Conservation (phyloP, 1,284 basidiomycete genomes). For the Apiotrichum mycotoxinovorans region DNA sequence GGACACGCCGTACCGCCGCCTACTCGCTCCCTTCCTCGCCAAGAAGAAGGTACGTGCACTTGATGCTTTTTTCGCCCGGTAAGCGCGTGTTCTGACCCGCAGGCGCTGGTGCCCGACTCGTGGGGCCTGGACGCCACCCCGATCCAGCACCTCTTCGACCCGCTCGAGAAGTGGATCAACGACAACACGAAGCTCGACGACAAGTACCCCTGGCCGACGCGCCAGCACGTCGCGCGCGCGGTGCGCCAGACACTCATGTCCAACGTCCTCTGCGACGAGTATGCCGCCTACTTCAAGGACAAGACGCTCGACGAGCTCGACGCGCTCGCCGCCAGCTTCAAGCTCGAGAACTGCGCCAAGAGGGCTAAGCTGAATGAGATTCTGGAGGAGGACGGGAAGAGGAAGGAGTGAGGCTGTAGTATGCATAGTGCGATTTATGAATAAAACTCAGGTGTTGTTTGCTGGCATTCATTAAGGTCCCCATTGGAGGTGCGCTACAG, state of each 20-base stretch:
- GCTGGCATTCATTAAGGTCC: too few relatives aligned
- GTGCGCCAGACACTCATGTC: conserved; percentile 62
- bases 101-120: conserved; percentile 61
- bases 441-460: too few relatives aligned
- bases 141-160: conserved; percentile 59
- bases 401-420: background rate
- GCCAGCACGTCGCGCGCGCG: conserved; percentile 53
- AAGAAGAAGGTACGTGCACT: conserved; percentile 57
- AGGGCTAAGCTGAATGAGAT: conserved; percentile 45
- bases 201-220: conserved; percentile 43
- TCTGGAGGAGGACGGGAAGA: conserved; percentile 34
- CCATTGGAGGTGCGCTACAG: too few relatives aligned
- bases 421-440: too few relatives aligned
- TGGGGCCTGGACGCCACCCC: conserved; percentile 56
- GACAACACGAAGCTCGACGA: conserved; percentile 37
- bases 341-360: conserved; percentile 58
- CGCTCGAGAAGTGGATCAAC: conserved; percentile 58
- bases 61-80: too few relatives aligned
- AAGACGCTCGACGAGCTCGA: conserved; percentile 60
- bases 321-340: conserved; percentile 61
- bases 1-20: conserved; percentile 65
- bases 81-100: background rate
- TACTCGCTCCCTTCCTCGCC: conserved; percentile 60
- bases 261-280: conserved; percentile 62
- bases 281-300: conserved; percentile 62